phyloP scores from a whole-genome alignment of 1,139 yeast genomes.

The Blastobotrys capitulatus region DNA sequence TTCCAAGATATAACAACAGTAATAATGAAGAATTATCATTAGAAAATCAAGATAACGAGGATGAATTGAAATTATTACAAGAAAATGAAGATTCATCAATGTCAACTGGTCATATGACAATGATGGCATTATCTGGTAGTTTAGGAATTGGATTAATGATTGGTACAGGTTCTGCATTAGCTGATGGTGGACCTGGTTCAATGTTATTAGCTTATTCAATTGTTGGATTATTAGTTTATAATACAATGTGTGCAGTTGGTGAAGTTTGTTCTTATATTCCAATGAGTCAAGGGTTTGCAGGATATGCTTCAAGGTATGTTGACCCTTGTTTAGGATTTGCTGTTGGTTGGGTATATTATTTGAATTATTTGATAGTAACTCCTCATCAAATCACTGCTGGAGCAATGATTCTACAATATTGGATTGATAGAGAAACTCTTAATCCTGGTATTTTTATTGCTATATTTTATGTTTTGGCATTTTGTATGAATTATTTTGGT shows the following conservation, averaged over 20 bases:
- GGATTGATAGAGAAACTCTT: conserved; percentile 47
- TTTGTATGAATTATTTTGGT: conserved; percentile 49
- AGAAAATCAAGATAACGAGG: not conserved
- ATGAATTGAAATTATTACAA: not conserved
- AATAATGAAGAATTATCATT: not conserved
- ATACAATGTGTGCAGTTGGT: conserved; percentile 67
- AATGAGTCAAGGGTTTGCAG: conserved; percentile 63
- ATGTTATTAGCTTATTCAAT: conserved; percentile 54
- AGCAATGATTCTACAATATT: conserved; percentile 54
- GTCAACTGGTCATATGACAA: conserved; percentile 65
- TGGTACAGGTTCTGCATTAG: conserved; percentile 65
- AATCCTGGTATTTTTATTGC: conserved; percentile 66
- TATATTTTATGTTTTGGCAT: conserved; percentile 53
- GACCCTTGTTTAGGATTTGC: conserved; percentile 73
- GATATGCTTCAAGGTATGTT: conserved; percentile 61
- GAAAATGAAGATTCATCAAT: not conserved
- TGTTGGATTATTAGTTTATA: conserved; percentile 59
- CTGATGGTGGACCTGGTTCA: conserved; percentile 66
- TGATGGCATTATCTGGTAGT: conserved; percentile 62
- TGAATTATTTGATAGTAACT: conserved; percentile 58
- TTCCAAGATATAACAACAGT: not conserved
- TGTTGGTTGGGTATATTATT: conserved; percentile 61
- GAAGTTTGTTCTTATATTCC: conserved; percentile 74
- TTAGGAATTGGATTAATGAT: conserved; percentile 65
- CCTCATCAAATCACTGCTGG: conserved; percentile 57